Evolutionary conservation across 208 protist species (phyloP).

Genomic region (Trypanosomatidae sp.): DNA sequence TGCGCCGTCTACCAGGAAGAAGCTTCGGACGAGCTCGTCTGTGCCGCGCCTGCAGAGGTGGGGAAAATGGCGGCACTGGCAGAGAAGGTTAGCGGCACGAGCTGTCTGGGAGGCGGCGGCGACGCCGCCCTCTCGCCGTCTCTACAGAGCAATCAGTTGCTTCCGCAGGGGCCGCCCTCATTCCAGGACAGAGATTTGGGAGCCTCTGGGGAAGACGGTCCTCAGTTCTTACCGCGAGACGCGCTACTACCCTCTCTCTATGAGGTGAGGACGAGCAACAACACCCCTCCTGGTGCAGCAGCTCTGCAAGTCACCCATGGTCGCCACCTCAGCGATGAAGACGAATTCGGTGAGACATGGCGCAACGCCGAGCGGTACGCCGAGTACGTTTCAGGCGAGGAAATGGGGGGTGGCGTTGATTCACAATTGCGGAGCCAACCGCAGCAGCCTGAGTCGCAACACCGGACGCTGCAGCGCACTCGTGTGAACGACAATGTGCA

Average conservation of each 20-base stretch:
- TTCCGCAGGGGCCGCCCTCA: background rate
- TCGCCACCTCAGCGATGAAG: background rate
- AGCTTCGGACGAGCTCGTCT: background rate
- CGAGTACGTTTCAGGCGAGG: background rate
- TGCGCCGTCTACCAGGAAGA: background rate
- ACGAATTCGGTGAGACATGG: constrained; percentile 17
- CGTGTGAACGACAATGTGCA: background rate
- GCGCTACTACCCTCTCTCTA: background rate
- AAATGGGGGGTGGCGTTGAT: background rate
- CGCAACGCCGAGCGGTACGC: constrained; percentile 8
- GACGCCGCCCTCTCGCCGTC: background rate
- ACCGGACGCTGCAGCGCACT: background rate
- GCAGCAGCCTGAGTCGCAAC: background rate
- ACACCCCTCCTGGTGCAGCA: background rate
- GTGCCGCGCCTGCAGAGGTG: background rate
- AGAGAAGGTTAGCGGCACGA: background rate
- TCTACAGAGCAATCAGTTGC: background rate
- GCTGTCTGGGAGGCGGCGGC: background rate
- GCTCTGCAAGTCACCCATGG: background rate
- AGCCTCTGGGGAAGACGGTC: background rate
- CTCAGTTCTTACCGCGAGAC: background rate
- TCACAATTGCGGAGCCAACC: background rate
- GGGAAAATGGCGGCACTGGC: background rate
- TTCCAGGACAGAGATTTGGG: background rate
- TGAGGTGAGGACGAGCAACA: background rate